Percentiles rank a stretch among this genome's conserved stretches.
Conservation (phyloP, 139 green algal genomes). For the Limnomonas spitsbergensis region DNA sequence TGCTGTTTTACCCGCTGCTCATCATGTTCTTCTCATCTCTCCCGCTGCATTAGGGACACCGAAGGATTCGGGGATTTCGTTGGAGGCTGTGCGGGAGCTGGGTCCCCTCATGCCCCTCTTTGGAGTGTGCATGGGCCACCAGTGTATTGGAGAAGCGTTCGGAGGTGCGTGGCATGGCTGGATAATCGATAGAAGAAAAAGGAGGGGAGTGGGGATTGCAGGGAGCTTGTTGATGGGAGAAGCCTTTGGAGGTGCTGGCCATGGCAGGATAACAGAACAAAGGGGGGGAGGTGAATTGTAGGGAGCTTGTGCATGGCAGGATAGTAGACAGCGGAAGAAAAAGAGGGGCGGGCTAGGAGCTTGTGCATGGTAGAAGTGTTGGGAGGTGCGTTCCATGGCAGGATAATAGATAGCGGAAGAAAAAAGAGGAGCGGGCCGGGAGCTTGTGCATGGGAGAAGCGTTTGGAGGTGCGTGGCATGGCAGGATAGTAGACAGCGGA, state of each 20-base stretch:
- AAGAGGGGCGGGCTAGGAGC: too few relatives aligned
- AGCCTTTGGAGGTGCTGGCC: too few relatives aligned
- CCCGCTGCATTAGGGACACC: slow-evolving; percentile 82
- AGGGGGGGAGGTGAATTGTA: too few relatives aligned
- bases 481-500: too few relatives aligned
- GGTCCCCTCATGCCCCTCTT: slow-evolving; percentile 86
- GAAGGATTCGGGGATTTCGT: slow-evolving; percentile 89
- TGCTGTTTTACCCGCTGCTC: not conserved
- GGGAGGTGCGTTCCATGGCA: slow-evolving; percentile 52
- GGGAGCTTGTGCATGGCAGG: too few relatives aligned
- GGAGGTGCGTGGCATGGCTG: slow-evolving; percentile 55
- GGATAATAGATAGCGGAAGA: too few relatives aligned
- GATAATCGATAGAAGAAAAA: too few relatives aligned
- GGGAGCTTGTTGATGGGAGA: too few relatives aligned
- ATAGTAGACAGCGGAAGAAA: too few relatives aligned
- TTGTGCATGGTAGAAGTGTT: slow-evolving; percentile 94
- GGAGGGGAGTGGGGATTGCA: too few relatives aligned
- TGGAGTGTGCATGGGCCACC: slow-evolving; percentile 98
- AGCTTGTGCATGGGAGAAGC: slow-evolving; percentile 97
- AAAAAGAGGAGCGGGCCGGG: too few relatives aligned
- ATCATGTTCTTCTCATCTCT: not conserved
- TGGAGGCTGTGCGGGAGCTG: slow-evolving; percentile 81
- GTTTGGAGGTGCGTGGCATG: slow-evolving; percentile 58
- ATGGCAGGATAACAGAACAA: too few relatives aligned
- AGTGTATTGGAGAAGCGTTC: slow-evolving; percentile 95